These are phyloP conservation scores for Petunia hybrid DNA, from an alignment of 305 asterid species.

Conservation along the genomic window DNA sequence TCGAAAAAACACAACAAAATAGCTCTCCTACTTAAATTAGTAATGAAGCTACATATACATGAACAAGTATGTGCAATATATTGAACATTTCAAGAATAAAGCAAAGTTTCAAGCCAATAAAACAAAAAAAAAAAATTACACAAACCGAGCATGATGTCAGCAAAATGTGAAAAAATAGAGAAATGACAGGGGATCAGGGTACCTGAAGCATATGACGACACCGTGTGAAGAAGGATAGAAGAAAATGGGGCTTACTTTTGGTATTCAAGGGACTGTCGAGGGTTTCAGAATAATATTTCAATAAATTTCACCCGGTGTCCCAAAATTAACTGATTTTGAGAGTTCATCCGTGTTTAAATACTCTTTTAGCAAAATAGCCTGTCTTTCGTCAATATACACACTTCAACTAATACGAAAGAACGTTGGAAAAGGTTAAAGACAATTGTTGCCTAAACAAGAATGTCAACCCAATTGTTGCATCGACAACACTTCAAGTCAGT, in stretches of 20 bases:
- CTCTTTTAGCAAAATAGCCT: too few relatives aligned
- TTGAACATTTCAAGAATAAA: background rate
- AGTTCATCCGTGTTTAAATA: too few relatives aligned
- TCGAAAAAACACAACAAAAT: too few relatives aligned
- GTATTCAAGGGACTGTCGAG: conserved; percentile 18
- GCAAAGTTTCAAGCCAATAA: background rate
- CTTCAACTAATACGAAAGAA: too few relatives aligned
- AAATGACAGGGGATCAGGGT: background rate
- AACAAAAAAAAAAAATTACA: background rate
- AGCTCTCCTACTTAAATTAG: too few relatives aligned
- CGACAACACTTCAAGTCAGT: too few relatives aligned
- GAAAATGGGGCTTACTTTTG: background rate
- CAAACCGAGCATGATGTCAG: background rate
- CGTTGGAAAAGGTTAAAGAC: too few relatives aligned
- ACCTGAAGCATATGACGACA: conserved; percentile 2
- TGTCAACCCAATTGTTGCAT: too few relatives aligned
- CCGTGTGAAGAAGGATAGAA: background rate
- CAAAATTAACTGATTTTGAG: too few relatives aligned
- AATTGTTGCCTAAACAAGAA: too few relatives aligned
- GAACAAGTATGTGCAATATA: background rate
- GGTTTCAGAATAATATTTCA: background rate
- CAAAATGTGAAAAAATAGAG: background rate
- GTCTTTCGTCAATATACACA: too few relatives aligned
- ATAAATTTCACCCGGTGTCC: too few relatives aligned
- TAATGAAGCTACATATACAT: background rate